Conservation (phyloP, 345 rosid species). For the Clausena lansium region DNA sequence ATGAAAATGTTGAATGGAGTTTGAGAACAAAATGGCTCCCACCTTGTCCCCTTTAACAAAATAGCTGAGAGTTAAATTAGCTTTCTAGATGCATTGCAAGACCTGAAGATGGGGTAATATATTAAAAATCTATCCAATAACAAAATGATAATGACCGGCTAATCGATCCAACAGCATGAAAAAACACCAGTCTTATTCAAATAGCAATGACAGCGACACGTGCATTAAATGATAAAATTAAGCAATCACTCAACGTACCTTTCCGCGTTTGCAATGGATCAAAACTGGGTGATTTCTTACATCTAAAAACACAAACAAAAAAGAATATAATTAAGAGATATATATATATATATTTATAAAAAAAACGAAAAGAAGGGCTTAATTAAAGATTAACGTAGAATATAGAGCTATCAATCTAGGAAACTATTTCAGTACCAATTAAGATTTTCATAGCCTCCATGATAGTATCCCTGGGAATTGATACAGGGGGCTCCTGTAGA, state of each 20-base stretch:
- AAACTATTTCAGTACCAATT: slow-evolving; percentile 47
- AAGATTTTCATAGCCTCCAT: slow-evolving; percentile 67
- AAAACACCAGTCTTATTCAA: neutral
- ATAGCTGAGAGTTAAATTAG: neutral
- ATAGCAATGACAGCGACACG: neutral
- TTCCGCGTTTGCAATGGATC: slow-evolving; percentile 89
- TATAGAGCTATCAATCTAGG: neutral
- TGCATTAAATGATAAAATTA: neutral
- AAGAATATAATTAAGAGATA: slow-evolving; percentile 3
- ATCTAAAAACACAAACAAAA: slow-evolving; percentile 45
- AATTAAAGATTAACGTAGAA: neutral
- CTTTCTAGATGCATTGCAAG: neutral
- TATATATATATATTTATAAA: neutral
- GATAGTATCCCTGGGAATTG: slow-evolving; percentile 53
- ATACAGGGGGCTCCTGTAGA: slow-evolving; percentile 57
- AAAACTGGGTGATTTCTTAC: slow-evolving; percentile 81
- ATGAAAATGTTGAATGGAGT: neutral
- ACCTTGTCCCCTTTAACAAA: neutral
- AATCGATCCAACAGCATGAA: neutral
- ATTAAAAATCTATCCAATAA: neutral
- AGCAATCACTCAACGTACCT: slow-evolving; percentile 39
- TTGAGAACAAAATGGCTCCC: neutral
- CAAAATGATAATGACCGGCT: neutral
- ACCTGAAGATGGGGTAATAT: neutral
- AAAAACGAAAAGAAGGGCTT: neutral